These are phyloP conservation scores for Rubus idaeus DNA, from an alignment of 306 rosid genomes.

Conservation along the genomic window DNA sequence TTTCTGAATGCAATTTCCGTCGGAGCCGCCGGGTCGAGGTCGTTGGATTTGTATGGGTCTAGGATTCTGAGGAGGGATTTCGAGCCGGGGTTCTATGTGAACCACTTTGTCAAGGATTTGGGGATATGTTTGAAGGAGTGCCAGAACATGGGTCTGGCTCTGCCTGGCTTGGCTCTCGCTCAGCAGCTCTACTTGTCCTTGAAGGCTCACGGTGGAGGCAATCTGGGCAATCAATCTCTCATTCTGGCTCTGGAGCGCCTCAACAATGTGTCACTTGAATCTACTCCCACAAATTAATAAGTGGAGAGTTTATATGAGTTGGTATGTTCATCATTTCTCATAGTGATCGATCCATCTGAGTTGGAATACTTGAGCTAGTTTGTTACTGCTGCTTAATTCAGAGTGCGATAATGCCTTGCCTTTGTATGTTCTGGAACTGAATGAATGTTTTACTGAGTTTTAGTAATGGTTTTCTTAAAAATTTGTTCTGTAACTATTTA, in stretches of 20 bases:
- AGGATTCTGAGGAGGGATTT: conserved; percentile 76
- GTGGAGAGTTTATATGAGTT: background rate
- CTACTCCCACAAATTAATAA: background rate
- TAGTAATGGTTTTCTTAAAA: background rate
- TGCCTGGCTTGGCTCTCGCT: conserved; percentile 88
- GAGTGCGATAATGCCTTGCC: background rate
- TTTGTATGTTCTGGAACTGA: background rate
- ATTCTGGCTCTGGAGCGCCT: conserved; percentile 74
- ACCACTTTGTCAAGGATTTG: conserved; percentile 86
- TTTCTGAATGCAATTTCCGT: conserved; percentile 66
- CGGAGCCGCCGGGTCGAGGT: conserved; percentile 77
- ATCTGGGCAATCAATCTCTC: conserved; percentile 74
- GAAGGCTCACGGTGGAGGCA: conserved; percentile 79
- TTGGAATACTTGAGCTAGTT: background rate
- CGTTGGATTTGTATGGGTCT: conserved; percentile 57
- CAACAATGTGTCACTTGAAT: conserved; percentile 60
- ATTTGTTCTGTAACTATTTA: too few species aligned
- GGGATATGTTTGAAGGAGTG: conserved; percentile 93
- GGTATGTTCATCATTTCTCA: background rate
- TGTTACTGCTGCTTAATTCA: background rate
- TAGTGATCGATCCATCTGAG: background rate
- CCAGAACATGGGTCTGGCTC: conserved; percentile 68
- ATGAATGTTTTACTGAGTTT: background rate
- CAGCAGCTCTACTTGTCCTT: conserved; percentile 82
- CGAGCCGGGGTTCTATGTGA: conserved; percentile 73